Evolutionary conservation across 2,329 filamentous ascomycete species (phyloP).

Genomic region (Alternaria brassicicola): DNA sequence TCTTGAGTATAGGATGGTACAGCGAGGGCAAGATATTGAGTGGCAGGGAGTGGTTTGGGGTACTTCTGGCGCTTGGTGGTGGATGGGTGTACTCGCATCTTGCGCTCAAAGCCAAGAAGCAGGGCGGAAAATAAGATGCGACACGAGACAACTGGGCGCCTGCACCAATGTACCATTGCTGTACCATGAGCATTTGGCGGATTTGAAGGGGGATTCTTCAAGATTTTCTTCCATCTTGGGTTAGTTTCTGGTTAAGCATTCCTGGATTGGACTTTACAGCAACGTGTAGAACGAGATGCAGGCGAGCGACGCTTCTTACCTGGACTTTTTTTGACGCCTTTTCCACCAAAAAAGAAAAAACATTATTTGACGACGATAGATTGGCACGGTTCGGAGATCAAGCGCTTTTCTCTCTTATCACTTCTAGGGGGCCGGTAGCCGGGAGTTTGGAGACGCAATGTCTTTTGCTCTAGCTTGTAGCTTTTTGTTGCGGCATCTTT

Average conservation of each 20-base stretch:
- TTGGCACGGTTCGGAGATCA: not conserved
- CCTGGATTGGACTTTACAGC: not conserved
- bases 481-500: not conserved
- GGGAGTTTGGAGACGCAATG: not conserved
- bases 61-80: slow-evolving; percentile 53
- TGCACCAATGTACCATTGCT: not conserved
- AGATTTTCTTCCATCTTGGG: not conserved
- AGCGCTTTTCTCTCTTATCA: not conserved
- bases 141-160: too few relatives aligned
- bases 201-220: not conserved
- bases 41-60: slow-evolving; percentile 50
- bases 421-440: not conserved
- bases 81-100: slow-evolving; percentile 55
- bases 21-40: slow-evolving; percentile 53
- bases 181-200: slow-evolving; percentile 2
- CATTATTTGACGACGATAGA: not conserved
- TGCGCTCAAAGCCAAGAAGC: slow-evolving; percentile 46
- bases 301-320: not conserved
- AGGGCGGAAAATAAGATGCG: slow-evolving; percentile 32
- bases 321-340: not conserved
- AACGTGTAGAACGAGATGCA: not conserved
- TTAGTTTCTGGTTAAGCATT: not conserved
- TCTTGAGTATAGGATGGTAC: slow-evolving; percentile 55
- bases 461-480: not conserved
- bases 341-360: not conserved